A percentile compares a stretch with the other conserved stretches of the same genome.
Evolutionary conservation across 2,329 filamentous ascomycete genomes (phyloP).

Genomic region (Fusarium duplospermum): DNA sequence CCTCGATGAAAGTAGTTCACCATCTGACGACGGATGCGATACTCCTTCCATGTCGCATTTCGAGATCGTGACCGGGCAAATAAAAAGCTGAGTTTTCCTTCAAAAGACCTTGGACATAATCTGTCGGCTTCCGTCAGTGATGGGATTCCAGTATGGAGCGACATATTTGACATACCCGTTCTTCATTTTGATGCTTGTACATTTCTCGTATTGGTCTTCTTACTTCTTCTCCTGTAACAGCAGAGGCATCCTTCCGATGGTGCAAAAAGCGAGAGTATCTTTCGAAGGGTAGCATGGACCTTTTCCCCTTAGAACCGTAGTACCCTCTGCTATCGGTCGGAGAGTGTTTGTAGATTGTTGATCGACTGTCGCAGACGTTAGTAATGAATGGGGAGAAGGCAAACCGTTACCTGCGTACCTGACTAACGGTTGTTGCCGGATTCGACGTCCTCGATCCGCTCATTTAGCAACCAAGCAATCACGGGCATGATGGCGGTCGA

Average conservation of each 20-base stretch:
- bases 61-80: no score
- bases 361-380: not conserved
- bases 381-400: not conserved
- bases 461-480: not conserved
- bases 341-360: not conserved
- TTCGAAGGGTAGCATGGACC: not conserved
- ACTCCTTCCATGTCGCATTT: no score
- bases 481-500: not conserved
- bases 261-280: not conserved
- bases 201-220: not conserved
- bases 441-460: not conserved
- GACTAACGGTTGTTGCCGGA: not conserved
- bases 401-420: not conserved
- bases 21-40: no score
- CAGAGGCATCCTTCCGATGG: no score
- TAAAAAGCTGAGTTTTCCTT: no score
- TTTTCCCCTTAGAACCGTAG: not conserved
- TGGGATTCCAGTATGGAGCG: not conserved
- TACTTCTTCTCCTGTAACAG: not conserved
- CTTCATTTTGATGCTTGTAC: not conserved
- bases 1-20: no score
- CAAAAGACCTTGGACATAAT: not conserved
- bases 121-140: not conserved
- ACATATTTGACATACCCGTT: not conserved
- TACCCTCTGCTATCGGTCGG: not conserved